Conservation (phyloP, 2,329 filamentous ascomycete genomes). For the Ophiostoma piceae region DNA sequence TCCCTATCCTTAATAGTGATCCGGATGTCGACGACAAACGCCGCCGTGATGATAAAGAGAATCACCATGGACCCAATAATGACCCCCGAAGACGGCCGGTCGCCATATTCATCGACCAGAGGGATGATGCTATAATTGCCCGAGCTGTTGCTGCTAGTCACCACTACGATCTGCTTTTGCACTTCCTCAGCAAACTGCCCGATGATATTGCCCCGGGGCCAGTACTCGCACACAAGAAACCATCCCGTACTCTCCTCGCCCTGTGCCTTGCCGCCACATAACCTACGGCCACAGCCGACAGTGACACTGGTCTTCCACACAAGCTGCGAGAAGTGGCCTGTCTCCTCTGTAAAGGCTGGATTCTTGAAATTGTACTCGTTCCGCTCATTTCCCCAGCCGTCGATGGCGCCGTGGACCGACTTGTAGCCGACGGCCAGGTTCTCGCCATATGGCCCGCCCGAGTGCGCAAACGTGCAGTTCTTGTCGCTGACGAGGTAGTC, state of each 20-base stretch:
- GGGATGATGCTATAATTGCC: background rate
- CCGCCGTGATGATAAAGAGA: constrained; percentile 12
- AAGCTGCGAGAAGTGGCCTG: constrained; percentile 68
- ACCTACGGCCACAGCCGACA: constrained; percentile 50
- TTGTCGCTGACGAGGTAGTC: constrained; percentile 42
- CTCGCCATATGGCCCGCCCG: constrained; percentile 62
- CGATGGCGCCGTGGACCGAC: constrained; percentile 52
- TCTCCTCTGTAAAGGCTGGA: constrained; percentile 52
- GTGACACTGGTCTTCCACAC: constrained; percentile 61
- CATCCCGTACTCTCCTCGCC: constrained; percentile 42
- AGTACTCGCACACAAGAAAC: constrained; percentile 68
- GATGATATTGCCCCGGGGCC: constrained; percentile 59
- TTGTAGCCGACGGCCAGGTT: constrained; percentile 66
- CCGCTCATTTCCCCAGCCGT: constrained; percentile 61
- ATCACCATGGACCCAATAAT: constrained; percentile 12
- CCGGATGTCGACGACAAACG: constrained; percentile 20
- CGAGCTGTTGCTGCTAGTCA: background rate
- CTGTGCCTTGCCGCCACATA: constrained; percentile 35
- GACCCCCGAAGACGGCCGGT: background rate
- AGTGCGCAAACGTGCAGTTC: constrained; percentile 50
- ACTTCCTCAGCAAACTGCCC: constrained; percentile 48
- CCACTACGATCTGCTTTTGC: constrained; percentile 29
- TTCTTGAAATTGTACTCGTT: constrained; percentile 53
- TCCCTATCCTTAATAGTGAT: constrained; percentile 1
- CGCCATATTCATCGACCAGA: background rate